Base-by-base conservation (phyloP, 176 grass and related monocot species). In the Zoysia japonica region DNA sequence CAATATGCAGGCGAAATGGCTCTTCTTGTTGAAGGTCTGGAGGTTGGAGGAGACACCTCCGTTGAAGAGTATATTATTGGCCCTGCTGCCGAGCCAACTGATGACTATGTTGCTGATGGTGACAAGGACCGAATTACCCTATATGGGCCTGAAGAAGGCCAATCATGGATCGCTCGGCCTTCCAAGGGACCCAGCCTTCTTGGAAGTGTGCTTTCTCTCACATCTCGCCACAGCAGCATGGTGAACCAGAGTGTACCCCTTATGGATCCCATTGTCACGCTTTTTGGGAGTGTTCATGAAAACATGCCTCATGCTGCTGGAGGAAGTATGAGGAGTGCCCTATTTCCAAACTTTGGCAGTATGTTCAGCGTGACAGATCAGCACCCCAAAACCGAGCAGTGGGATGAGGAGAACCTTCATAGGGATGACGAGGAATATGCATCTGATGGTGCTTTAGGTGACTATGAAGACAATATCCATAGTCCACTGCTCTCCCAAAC, bases 31-130 rank as follows among this genome's bases (percentile, higher is more conserved):
- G 94, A 97, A 87, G 94, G 94, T 37, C 90, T 97, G 89, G 87
- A 85, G 38, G 91, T 97, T 68, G 87, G 94, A 17, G 83, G 45
- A 19, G 94, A 97, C 48, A 91, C 89, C 64, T 84, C 89, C 10
- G 85, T 97, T 77, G 94, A 97, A 76, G 94, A 93, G 78, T 97
- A 97, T 82, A 93, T 93, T 66, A 97, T 97, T 48, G 94, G 91
- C 67, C 91, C 87, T 35, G 74, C 82, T 54, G 85, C 72, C 3
- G 82, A 91, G 59, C 77, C 50, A 45, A 19, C 53, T 14, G 87
- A 85, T 88, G 91, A 90, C 15, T 79, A 93, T 67, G 91, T 47
- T 61, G 57, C 51, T 74, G 80, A 82, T 76, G 78, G 78, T 11
- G 87, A 84, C 49, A 84, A 91, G 71, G 94, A 97, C 49, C 85